Conservation (phyloP, 179 eudicot genomes). For the Nepenthes alata region DNA sequence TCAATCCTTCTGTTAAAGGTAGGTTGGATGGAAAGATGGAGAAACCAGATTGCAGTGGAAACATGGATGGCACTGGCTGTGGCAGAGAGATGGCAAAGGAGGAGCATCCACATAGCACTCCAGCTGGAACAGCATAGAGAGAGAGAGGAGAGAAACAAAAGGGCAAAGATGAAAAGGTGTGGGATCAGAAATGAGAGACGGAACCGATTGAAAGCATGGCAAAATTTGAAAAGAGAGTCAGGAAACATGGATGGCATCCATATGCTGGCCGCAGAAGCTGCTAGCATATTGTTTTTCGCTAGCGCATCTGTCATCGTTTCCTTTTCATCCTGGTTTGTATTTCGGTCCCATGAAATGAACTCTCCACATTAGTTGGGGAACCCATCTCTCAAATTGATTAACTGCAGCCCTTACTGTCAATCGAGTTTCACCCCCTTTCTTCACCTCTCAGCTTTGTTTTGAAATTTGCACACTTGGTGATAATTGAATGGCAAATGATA, state of each 20-base stretch:
- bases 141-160: neutral
- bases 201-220: neutral
- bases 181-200: slow-evolving; percentile 1
- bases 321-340: neutral
- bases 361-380: slow-evolving; percentile 1
- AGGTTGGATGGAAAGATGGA: neutral
- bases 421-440: too few relatives aligned
- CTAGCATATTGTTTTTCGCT: neutral
- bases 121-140: neutral
- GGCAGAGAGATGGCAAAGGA: neutral
- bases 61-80: neutral
- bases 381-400: slow-evolving; percentile 1
- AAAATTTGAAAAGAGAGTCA: neutral
- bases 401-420: neutral
- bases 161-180: neutral
- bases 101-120: neutral
- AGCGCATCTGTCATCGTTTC: neutral
- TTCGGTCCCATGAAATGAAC: slow-evolving; percentile 2
- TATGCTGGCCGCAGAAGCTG: neutral
- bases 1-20: neutral
- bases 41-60: slow-evolving; percentile 5
- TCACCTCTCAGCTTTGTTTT: too few relatives aligned
- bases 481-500: too few relatives aligned
- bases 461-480: too few relatives aligned
- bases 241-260: neutral